Conservation (phyloP, 768 basidiomycete species). For the Glaciozyma antarctica region DNA sequence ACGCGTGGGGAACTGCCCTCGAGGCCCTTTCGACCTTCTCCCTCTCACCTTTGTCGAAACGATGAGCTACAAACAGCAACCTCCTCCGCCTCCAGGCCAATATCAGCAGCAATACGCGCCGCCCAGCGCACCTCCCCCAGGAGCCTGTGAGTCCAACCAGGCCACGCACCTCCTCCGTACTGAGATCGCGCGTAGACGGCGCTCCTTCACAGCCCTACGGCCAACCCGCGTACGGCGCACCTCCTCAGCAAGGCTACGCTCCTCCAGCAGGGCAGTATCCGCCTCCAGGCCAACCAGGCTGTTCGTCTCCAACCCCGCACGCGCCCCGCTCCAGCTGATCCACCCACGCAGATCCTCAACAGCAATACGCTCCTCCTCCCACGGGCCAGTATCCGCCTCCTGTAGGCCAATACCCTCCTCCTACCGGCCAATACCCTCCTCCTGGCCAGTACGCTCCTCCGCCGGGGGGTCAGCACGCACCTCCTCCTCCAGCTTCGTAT, state of each 20-base stretch:
- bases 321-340: not conserved
- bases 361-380: conserved; percentile 7
- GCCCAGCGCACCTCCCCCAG: no score
- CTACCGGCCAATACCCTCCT: not conserved
- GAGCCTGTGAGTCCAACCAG: no score
- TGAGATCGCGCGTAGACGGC: not conserved
- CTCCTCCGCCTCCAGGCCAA: not conserved
- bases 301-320: no score
- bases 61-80: not conserved
- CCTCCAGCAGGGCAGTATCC: not conserved
- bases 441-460: not conserved
- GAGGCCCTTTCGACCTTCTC: not conserved
- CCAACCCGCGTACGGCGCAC: not conserved
- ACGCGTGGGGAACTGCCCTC: no score
- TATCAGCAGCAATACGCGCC: not conserved
- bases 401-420: not conserved
- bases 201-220: not conserved
- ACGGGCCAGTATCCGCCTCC: not conserved
- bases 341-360: not conserved
- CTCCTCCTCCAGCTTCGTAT: not conserved
- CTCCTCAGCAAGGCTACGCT: not conserved
- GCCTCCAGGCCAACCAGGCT: not conserved
- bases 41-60: not conserved
- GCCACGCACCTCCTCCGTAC: no score
- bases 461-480: not conserved